These are phyloP conservation scores for Rhodofomes roseus DNA, from an alignment of 1,284 basidiomycete genomes.

Conservation along the genomic window DNA sequence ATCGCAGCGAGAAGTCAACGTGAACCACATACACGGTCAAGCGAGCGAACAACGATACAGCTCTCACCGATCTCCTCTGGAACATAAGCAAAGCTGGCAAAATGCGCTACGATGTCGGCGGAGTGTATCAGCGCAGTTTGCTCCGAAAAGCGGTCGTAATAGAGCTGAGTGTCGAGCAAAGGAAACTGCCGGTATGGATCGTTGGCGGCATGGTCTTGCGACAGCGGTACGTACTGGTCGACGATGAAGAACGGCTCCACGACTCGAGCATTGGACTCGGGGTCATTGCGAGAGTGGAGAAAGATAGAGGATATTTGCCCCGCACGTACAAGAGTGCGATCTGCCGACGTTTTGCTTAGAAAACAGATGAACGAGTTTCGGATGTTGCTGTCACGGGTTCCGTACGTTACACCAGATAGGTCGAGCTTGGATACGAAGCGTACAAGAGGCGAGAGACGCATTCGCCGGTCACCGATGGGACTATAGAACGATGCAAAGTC, in stretches of 20 bases:
- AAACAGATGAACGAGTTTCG: not conserved
- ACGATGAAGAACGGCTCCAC: not conserved
- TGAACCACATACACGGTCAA: not conserved
- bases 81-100: not conserved
- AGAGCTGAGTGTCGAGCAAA: not conserved
- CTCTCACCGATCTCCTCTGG: not conserved
- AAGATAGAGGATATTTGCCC: not conserved
- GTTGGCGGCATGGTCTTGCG: not conserved
- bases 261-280: not conserved
- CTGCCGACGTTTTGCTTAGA: not conserved
- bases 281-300: not conserved
- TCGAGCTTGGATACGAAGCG: too few relatives aligned
- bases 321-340: not conserved
- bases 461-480: too few relatives aligned
- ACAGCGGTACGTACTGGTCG: not conserved
- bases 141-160: not conserved
- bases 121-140: not conserved
- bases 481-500: too few relatives aligned
- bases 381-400: not conserved
- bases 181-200: not conserved
- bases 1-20: too few relatives aligned
- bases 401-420: not conserved
- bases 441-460: too few relatives aligned
- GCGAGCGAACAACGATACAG: not conserved
- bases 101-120: not conserved